Percentiles rank a stretch among this genome's conserved stretches.
phyloP scores from a whole-genome alignment of 306 rosid genomes.

The Quillaja saponaria region DNA sequence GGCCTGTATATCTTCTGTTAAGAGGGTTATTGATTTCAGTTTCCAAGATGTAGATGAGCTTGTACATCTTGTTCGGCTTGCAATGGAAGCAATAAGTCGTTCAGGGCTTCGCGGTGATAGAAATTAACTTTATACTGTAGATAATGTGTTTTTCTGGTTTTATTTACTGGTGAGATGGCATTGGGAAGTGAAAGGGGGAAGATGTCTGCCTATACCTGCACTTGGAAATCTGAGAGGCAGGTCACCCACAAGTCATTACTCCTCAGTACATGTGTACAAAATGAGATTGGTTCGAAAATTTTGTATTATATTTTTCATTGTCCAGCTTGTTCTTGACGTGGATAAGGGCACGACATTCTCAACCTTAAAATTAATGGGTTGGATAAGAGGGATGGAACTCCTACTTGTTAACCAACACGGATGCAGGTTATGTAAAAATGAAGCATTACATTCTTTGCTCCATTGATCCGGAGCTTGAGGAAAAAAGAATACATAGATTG shows the following conservation, averaged over 20 bases:
- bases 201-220: conserved; percentile 33
- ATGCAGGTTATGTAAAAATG: conserved; percentile 49
- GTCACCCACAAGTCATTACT: conserved; percentile 39
- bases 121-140: conserved; percentile 63
- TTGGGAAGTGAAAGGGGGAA: conserved; percentile 37
- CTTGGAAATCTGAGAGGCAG: conserved; percentile 46
- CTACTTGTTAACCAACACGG: conserved; percentile 31
- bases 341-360: conserved; percentile 50
- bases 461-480: conserved; percentile 47
- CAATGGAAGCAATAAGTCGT: conserved; percentile 55
- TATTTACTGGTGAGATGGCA: conserved; percentile 40
- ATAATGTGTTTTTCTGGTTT: conserved; percentile 39
- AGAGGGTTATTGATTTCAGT: conserved; percentile 69
- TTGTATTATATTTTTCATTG: conserved; percentile 41
- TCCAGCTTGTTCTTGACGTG: conserved; percentile 44
- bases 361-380: conserved; percentile 50
- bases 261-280: conserved; percentile 84
- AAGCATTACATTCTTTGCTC: conserved; percentile 60
- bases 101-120: conserved; percentile 62
- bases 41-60: conserved; percentile 83
- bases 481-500: conserved; percentile 36
- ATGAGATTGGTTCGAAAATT: conserved; percentile 65
- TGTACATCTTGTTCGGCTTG: conserved; percentile 52
- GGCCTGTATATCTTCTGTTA: conserved; percentile 54
- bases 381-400: conserved; percentile 47